Conservation (phyloP, 2,329 filamentous ascomycete species). For the Colletotrichum sp. region DNA sequence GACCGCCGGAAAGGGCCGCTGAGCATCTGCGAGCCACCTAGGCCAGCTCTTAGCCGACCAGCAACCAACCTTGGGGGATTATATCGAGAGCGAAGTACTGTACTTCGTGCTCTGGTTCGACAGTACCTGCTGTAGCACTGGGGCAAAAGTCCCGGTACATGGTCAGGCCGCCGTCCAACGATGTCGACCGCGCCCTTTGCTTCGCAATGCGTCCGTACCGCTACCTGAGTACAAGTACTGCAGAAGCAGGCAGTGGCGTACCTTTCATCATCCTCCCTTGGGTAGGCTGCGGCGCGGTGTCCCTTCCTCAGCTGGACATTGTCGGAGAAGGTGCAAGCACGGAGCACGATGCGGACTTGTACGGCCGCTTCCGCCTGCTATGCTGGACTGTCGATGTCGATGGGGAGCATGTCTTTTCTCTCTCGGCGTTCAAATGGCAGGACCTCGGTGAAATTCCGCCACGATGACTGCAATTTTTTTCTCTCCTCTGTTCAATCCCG, state of each 20-base stretch:
- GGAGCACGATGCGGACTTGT: not conserved
- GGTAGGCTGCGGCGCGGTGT: not conserved
- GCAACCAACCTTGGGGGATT: not conserved
- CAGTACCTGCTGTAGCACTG: not conserved
- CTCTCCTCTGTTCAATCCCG: not conserved
- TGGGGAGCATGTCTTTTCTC: not conserved
- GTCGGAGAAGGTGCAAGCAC: not conserved
- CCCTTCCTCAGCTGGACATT: not conserved
- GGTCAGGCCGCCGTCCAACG: not conserved
- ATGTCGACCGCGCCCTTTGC: not conserved
- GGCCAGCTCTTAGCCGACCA: not conserved
- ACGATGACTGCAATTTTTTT: not conserved
- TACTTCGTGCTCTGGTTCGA: not conserved
- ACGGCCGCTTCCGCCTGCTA: not conserved
- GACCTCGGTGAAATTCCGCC: constrained; percentile 13
- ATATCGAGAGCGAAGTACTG: not conserved
- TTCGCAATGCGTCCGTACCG: not conserved
- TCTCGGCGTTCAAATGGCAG: not conserved
- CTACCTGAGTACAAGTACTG: not conserved
- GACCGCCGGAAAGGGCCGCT: constrained; percentile 9
- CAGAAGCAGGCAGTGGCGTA: not conserved
- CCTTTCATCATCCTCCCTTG: not conserved
- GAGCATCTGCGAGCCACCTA: not conserved
- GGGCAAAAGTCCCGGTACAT: not conserved
- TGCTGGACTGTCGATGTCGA: not conserved